These are phyloP conservation scores for Coemansia umbellata DNA, from an alignment of 192 early-diverging fungal genomes.

Conservation along the genomic window DNA sequence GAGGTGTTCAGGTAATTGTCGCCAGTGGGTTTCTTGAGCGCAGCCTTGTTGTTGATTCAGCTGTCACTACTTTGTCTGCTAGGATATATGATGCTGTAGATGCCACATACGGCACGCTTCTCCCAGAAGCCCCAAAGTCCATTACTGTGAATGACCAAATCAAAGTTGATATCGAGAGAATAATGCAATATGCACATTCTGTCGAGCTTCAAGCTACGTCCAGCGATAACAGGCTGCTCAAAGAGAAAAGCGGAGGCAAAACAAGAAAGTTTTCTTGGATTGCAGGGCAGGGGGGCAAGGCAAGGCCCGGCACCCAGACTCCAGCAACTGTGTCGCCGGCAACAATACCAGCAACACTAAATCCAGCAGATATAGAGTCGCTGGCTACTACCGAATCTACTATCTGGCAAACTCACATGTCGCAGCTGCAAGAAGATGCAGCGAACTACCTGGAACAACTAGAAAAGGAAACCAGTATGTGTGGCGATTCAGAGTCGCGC, in stretches of 20 bases:
- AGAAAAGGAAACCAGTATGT: constrained; percentile 41
- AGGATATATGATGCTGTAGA: constrained; percentile 24
- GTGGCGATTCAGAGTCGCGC: constrained; percentile 39
- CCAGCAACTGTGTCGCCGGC: background rate
- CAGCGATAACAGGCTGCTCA: background rate
- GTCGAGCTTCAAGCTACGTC: constrained; percentile 29
- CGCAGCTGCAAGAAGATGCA: constrained; percentile 16
- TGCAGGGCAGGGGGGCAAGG: constrained; percentile 8
- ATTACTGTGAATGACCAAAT: constrained; percentile 19
- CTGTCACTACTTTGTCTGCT: constrained; percentile 33
- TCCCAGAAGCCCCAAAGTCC: constrained; percentile 20
- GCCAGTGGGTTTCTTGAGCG: constrained; percentile 23
- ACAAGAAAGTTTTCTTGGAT: constrained; percentile 24
- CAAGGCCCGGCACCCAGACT: background rate
- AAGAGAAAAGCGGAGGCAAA: background rate
- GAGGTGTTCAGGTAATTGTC: constrained; percentile 20
- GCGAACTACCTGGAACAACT: constrained; percentile 10
- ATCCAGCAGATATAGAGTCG: background rate
- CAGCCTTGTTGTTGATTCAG: constrained; percentile 41
- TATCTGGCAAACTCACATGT: constrained; percentile 29
- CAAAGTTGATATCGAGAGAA: constrained; percentile 29
- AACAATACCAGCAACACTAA: background rate
- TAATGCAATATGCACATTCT: constrained; percentile 34
- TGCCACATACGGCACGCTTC: constrained; percentile 18
- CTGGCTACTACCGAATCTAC: constrained; percentile 3